A percentile compares a stretch with the other conserved stretches of the same genome.
phyloP scores from a whole-genome alignment of 2,329 filamentous ascomycete species.

The Penicillium sp. region DNA sequence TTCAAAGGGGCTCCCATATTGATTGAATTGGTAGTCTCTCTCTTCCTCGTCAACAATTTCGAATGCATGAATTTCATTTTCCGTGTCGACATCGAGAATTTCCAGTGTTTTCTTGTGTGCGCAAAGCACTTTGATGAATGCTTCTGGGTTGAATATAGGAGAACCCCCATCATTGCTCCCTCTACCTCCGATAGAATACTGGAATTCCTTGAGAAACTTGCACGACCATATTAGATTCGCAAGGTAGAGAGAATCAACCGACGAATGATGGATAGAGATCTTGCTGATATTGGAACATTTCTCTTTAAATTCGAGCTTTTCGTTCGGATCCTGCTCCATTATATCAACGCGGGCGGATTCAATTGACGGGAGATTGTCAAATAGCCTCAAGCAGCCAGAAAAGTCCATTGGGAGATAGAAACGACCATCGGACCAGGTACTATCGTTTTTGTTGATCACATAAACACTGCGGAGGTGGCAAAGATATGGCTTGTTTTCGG shows the following conservation, averaged over 20 bases:
- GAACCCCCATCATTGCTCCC: not conserved
- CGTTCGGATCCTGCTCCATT: conserved; percentile 3
- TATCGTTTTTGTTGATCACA: conserved; percentile 6
- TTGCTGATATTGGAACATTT: conserved; percentile 18
- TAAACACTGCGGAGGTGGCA: conserved; percentile 17
- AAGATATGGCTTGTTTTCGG: conserved; percentile 9
- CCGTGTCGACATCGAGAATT: conserved; percentile 18
- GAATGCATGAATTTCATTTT: not conserved
- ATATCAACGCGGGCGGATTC: conserved; percentile 18
- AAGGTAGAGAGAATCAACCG: conserved; percentile 8
- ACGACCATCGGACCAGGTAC: not conserved
- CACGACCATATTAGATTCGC: conserved; percentile 15
- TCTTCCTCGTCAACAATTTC: not conserved
- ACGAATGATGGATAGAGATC: conserved; percentile 17
- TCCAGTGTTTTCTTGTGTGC: conserved; percentile 22
- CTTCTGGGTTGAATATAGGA: conserved; percentile 13
- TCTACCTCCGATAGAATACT: conserved; percentile 21
- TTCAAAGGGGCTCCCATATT: not conserved
- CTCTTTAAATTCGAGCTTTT: not conserved
- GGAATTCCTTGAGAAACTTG: conserved; percentile 17
- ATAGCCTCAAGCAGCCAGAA: conserved; percentile 6
- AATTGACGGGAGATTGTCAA: conserved; percentile 22
- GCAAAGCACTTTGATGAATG: conserved; percentile 19
- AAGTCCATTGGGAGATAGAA: conserved; percentile 17
- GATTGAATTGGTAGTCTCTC: not conserved